These are phyloP conservation scores for Teunomyces stri DNA, from an alignment of 805 yeast genomes.

Conservation along the genomic window DNA sequence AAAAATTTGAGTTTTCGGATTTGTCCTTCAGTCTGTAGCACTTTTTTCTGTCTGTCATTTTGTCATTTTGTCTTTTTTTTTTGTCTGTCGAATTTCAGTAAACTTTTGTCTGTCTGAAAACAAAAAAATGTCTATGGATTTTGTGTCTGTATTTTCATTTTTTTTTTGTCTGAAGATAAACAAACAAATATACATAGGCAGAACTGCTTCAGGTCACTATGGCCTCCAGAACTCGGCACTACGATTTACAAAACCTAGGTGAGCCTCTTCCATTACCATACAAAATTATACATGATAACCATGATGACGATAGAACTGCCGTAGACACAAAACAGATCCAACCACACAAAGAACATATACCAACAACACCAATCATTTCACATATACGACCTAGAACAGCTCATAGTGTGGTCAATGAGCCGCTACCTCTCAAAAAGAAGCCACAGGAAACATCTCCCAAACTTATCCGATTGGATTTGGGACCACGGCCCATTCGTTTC, in stretches of 20 bases:
- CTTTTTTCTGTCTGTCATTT: background rate
- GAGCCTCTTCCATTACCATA: constrained; percentile 39
- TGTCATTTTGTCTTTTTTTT: background rate
- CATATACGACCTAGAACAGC: constrained; percentile 3
- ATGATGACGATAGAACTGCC: constrained; percentile 10
- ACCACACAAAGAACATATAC: constrained; percentile 3
- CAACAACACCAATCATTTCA: background rate
- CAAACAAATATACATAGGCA: constrained; percentile 6
- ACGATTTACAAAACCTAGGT: constrained; percentile 19
- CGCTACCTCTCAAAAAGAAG: background rate
- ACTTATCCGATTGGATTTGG: background rate
- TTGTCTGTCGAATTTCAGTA: background rate
- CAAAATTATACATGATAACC: constrained; percentile 11
- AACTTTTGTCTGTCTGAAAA: background rate
- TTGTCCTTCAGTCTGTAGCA: background rate
- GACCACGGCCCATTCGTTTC: background rate
- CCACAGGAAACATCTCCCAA: background rate
- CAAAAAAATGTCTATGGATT: background rate
- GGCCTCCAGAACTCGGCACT: constrained; percentile 9
- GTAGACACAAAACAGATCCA: constrained; percentile 8
- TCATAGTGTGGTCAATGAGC: background rate
- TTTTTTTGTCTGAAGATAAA: background rate
- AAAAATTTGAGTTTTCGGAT: too few species aligned
- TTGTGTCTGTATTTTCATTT: background rate
- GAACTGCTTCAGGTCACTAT: background rate